phyloP scores from a whole-genome alignment of 768 basidiomycete species.

The Kockovaella imperatae region DNA sequence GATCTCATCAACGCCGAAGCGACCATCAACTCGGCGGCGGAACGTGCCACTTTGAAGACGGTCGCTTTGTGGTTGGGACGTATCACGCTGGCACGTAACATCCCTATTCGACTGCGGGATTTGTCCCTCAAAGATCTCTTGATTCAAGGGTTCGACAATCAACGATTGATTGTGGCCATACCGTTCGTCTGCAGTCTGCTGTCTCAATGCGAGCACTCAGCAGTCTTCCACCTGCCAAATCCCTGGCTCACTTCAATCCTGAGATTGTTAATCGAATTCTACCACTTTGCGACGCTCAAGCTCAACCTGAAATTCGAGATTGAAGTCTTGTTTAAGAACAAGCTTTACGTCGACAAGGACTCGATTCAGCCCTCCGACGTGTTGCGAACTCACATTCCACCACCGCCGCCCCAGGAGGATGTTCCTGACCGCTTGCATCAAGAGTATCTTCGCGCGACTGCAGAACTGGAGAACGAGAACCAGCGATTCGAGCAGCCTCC shows the following conservation, averaged over 20 bases:
- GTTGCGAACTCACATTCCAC: constrained; percentile 50
- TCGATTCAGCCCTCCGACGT: constrained; percentile 73
- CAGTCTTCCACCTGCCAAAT: constrained; percentile 90
- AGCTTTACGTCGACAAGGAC: constrained; percentile 77
- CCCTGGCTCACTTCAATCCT: constrained; percentile 98
- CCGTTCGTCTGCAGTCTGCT: constrained; percentile 97
- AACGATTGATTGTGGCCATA: constrained; percentile 84
- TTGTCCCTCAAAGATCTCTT: constrained; percentile 96
- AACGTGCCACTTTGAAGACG: constrained; percentile 83
- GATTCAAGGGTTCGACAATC: constrained; percentile 86
- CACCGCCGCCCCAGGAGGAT: constrained; percentile 48
- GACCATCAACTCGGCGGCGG: constrained; percentile 73
- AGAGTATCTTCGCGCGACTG: constrained; percentile 62
- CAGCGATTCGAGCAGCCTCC: constrained; percentile 25
- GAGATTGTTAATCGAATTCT: constrained; percentile 85
- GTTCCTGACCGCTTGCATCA: constrained; percentile 65
- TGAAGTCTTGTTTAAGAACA: constrained; percentile 90
- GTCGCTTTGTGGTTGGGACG: constrained; percentile 90
- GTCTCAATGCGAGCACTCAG: constrained; percentile 79
- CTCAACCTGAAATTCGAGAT: constrained; percentile 98
- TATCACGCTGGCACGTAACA: constrained; percentile 84
- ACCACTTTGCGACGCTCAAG: constrained; percentile 91
- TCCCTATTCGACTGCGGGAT: constrained; percentile 85
- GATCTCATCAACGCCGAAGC: constrained; percentile 82
- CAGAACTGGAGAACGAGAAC: constrained; percentile 46